Conservation (phyloP, 169 alveolate species). For the Plasmodium inui region DNA sequence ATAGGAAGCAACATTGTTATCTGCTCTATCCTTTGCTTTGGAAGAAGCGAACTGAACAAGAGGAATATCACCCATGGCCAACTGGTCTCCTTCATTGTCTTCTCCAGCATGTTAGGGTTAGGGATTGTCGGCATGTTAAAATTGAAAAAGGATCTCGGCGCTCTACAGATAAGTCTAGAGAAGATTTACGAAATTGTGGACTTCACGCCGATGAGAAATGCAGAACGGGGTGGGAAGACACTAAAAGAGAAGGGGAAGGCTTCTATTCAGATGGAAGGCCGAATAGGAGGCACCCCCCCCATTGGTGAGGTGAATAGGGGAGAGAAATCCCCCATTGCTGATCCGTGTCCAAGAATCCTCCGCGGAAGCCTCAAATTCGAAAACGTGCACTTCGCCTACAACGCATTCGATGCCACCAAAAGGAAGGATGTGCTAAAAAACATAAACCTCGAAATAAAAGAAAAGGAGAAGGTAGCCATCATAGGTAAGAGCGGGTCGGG, state of each 20-base stretch:
- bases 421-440: slow-evolving; percentile 80
- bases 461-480: slow-evolving; percentile 83
- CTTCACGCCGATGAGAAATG: background rate
- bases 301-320: background rate
- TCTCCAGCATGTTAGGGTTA: slow-evolving; percentile 47
- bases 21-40: slow-evolving; percentile 44
- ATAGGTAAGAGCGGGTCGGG: slow-evolving; percentile 87
- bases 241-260: background rate
- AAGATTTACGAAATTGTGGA: slow-evolving; percentile 65
- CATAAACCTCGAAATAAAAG: slow-evolving; percentile 74
- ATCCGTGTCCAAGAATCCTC: background rate
- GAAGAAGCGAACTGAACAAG: slow-evolving; percentile 39
- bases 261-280: background rate
- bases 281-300: background rate
- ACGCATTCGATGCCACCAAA: slow-evolving; percentile 13
- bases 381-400: slow-evolving; percentile 33
- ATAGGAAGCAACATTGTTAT: slow-evolving; percentile 64
- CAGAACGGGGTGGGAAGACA: too few species aligned
- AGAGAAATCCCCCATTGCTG: background rate
- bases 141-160: slow-evolving; percentile 33
- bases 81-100: slow-evolving; percentile 53
- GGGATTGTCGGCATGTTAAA: slow-evolving; percentile 54
- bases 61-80: slow-evolving; percentile 54
- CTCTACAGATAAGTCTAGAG: slow-evolving; percentile 26
- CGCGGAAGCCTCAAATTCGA: slow-evolving; percentile 28